These are phyloP conservation scores for Mesembryanthemum crystallinum DNA, from an alignment of 148 eudicot genomes.

Conservation along the genomic window DNA sequence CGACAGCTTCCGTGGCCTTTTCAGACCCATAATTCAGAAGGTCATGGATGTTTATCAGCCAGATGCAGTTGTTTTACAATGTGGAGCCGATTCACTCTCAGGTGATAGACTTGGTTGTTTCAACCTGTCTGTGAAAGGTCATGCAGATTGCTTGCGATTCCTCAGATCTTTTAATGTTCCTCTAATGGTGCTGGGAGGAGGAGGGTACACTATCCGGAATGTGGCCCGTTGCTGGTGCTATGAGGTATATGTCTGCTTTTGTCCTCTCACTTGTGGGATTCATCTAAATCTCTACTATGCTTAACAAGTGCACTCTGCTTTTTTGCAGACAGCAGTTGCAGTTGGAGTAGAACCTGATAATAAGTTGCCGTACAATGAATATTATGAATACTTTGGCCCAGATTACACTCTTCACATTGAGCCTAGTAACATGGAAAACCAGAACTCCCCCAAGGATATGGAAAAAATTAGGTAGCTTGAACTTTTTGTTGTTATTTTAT, in stretches of 20 bases:
- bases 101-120: constrained; percentile 94
- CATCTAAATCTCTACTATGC: neutral
- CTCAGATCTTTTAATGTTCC: constrained; percentile 95
- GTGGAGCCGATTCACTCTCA: constrained; percentile 94
- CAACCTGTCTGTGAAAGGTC: constrained; percentile 91
- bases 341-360: constrained; percentile 91
- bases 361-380: constrained; percentile 82
- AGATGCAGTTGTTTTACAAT: constrained; percentile 90
- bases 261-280: neutral
- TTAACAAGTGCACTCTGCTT: constrained; percentile 7
- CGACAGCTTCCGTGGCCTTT: constrained; percentile 66
- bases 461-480: constrained; percentile 70
- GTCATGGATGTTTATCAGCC: constrained; percentile 95
- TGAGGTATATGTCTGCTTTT: constrained; percentile 53
- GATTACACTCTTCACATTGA: constrained; percentile 81
- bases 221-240: constrained; percentile 99
- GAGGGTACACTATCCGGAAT: constrained; percentile 88
- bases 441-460: constrained; percentile 66
- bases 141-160: constrained; percentile 83
- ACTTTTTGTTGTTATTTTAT: neutral
- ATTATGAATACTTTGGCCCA: constrained; percentile 88
- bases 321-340: constrained; percentile 83
- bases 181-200: constrained; percentile 92
- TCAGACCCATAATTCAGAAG: constrained; percentile 72
- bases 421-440: constrained; percentile 70